Evolutionary conservation across 2,329 filamentous ascomycete genomes (phyloP).

Genomic region (Fusarium sp.): DNA sequence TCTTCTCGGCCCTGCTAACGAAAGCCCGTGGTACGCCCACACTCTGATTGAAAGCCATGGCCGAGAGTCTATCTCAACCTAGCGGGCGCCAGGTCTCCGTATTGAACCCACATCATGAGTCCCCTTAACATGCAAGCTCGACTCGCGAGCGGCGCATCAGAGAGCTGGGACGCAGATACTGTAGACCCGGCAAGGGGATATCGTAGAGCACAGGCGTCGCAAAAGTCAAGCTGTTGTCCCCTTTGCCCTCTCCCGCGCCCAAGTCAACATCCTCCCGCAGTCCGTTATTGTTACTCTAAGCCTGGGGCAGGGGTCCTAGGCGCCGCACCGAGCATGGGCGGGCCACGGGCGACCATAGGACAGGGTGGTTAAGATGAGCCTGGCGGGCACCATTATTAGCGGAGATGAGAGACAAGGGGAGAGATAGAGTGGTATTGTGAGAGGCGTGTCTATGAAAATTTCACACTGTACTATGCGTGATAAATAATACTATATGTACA

Average conservation of each 20-base stretch:
- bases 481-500: background rate
- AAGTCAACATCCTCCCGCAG: slow-evolving; percentile 2
- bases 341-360: slow-evolving; percentile 30
- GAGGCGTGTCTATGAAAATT: background rate
- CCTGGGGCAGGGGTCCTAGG: slow-evolving; percentile 36
- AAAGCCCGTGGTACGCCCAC: slow-evolving; percentile 9
- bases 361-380: slow-evolving; percentile 47
- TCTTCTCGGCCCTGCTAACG: slow-evolving; percentile 7
- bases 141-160: background rate
- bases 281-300: slow-evolving; percentile 17
- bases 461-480: slow-evolving; percentile 5
- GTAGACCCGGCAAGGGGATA: background rate
- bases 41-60: slow-evolving; percentile 26
- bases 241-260: background rate
- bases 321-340: slow-evolving; percentile 42
- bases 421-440: slow-evolving; percentile 31
- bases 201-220: background rate
- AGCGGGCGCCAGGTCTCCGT: slow-evolving; percentile 7
- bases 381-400: slow-evolving; percentile 47
- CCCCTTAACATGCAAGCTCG: background rate
- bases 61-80: slow-evolving; percentile 26
- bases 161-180: background rate
- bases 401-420: slow-evolving; percentile 45
- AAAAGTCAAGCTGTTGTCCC: background rate
- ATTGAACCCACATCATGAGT: background rate